Evolutionary conservation across 1,284 basidiomycete species (phyloP).

Genomic region (Tilletia setariae): DNA sequence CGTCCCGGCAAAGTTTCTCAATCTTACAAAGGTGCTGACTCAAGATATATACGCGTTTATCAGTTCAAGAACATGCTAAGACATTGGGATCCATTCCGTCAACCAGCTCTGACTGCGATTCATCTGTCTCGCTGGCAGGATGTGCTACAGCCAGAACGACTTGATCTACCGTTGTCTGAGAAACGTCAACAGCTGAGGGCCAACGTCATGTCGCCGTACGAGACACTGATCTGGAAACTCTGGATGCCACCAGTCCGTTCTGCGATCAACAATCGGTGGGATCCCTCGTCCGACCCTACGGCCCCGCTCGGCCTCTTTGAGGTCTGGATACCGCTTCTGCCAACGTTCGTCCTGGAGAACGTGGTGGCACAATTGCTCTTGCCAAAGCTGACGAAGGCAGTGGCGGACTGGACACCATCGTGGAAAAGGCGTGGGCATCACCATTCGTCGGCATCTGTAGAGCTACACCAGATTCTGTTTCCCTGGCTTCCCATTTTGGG

Average conservation of each 20-base stretch:
- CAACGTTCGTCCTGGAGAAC: slow-evolving; percentile 88
- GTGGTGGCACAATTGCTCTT: slow-evolving; percentile 90
- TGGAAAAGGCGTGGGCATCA: background rate
- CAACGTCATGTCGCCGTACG: slow-evolving; percentile 82
- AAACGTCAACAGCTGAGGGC: slow-evolving; percentile 65
- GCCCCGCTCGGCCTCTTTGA: slow-evolving; percentile 80
- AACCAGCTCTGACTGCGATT: slow-evolving; percentile 14
- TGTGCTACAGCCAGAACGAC: background rate
- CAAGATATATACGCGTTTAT: background rate
- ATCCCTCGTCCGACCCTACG: slow-evolving; percentile 65
- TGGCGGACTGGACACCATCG: slow-evolving; percentile 67
- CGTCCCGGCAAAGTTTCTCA: background rate
- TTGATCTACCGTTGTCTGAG: slow-evolving; percentile 40
- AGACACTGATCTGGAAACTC: slow-evolving; percentile 85
- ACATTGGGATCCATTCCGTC: slow-evolving; percentile 14
- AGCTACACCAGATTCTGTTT: slow-evolving; percentile 77
- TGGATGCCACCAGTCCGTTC: slow-evolving; percentile 94
- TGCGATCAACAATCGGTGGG: slow-evolving; percentile 76
- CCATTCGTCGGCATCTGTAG: background rate
- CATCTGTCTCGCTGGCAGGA: background rate
- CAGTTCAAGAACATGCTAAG: slow-evolving; percentile 10
- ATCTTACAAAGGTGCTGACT: background rate
- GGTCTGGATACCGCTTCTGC: slow-evolving; percentile 80
- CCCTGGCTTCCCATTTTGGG: slow-evolving; percentile 87
- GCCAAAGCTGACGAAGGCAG: slow-evolving; percentile 79